Base-by-base conservation (phyloP, 305 asterid genomes). In the Solanum hybrid region DNA sequence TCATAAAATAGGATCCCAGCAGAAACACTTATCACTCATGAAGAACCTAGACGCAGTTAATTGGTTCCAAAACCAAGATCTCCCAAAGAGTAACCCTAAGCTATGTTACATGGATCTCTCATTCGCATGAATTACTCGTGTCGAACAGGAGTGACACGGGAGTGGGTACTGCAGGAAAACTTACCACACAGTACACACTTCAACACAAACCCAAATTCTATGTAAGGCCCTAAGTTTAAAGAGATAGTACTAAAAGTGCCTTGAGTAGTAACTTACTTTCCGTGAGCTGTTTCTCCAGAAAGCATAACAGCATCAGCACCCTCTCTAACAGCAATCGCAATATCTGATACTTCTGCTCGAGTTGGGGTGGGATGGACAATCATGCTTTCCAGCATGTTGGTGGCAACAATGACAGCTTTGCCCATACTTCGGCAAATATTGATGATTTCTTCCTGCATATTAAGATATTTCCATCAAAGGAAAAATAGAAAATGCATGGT, bases 271-370 rank as follows among this genome's bases (percentile, higher is more conserved):
- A 91, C 98, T 95, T 91, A 97, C 99, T 95, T 97, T 89, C 99
- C 99, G 51, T 97, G 98, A 32, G 99, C 99, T 87, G 99, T 97
- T 96, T 97, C 99, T 91, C 99, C 99, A 36, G 99, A 97, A 92
- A 96, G 99, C 99, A 97, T 97, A 92, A 97, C 96, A n/a, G 99
- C 99, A 92, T 97, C 99, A 34, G 99, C 96, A 77, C 99, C 98
- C 90, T 97, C 99, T 93, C 93, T 94, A 86, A 97, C 99, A 83
- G 99, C 99, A 79, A 97, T 97, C 8, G 99, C 96, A 88, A 97
- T 97, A 91, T 97, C 99, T 11, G 99, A 96, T 61, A 97, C 99
- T 93, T 97, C 99, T 89, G 99, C 99, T 88, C 99, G 94, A 20
- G 99, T 97, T 73, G 99, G 99, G 76, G 98, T 96, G 34, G 99